Base-by-base conservation (phyloP, 768 basidiomycete genomes). In the Psilocybe cubensis region DNA sequence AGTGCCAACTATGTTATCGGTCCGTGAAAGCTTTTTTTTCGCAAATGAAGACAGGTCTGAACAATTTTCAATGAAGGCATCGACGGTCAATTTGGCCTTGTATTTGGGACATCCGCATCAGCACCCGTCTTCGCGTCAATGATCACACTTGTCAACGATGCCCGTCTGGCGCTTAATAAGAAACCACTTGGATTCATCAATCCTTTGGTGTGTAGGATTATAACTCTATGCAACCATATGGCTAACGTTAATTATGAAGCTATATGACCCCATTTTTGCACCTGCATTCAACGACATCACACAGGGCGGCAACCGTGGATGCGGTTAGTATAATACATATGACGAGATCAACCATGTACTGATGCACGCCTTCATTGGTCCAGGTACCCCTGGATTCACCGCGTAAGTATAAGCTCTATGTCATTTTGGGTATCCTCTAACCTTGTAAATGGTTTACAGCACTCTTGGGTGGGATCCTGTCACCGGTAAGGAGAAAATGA, bases 111-210 rank as follows among this genome's bases (percentile, higher is more conserved):
- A 4, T 79, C 77, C 2, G 77, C 78, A 0, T 54, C 78, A 2
- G 18, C 78, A 1, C 80, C 82, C 5, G 78, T 79, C 23, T 57
- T 68, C 38, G 66, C 60, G 3, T 74, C 79, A 1, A 79, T 84
- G 40, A 73, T 84, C 27, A 71, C 83, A 1, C 65, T 83, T 68
- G 68, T 84, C 48, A 84, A 84, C 53, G 84, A 84, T 58, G 82
- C 79, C 0, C 76, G 83, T 1, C 63, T 85, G 23, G 72, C 74
- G 2, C 4, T 4, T 3, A 71, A 73, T 5, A 83, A 83, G 61
- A 52, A 61, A 0, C 66, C 82, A 0, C 72, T 85, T 33, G 83
- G 82, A 4, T 83, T 82, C 57, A 75, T 83, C 20, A 82, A 83
- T 52, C 79, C 78, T 24, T 54, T 66, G n/a, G n/a, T n/a, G n/a